Percentiles rank a stretch among this genome's conserved stretches.
These are phyloP conservation scores for Aureobasidium sp. DNA, from an alignment of 2,329 filamentous ascomycete genomes.

Conservation along the genomic window DNA sequence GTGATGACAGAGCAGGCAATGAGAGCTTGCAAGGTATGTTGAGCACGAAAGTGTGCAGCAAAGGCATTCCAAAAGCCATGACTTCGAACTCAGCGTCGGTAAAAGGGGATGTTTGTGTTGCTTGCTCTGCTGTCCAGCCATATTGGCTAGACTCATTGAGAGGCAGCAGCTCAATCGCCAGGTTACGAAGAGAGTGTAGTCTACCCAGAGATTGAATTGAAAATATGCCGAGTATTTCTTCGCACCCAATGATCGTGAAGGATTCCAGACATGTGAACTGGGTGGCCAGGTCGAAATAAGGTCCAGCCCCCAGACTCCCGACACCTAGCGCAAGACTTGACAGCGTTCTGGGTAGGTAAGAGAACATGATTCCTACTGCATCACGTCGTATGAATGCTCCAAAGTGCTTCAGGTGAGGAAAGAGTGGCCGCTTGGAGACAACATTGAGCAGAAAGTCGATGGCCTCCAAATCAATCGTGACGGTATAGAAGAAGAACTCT, in stretches of 20 bases:
- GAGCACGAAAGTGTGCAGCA: background rate
- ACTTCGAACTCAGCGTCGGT: background rate
- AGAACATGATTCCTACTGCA: background rate
- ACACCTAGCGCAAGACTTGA: background rate
- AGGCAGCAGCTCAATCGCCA: background rate
- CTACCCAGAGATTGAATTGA: background rate
- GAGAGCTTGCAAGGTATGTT: background rate
- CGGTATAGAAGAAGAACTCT: background rate
- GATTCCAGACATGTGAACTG: background rate
- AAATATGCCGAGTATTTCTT: background rate
- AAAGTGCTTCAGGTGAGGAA: background rate
- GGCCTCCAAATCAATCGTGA: background rate
- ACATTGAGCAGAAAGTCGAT: background rate
- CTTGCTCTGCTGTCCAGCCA: background rate
- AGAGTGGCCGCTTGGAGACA: background rate
- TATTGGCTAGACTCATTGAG: background rate
- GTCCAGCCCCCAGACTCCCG: background rate
- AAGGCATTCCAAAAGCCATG: background rate
- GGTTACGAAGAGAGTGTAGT: background rate
- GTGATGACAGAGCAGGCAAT: background rate
- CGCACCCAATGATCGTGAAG: background rate
- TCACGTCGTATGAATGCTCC: background rate
- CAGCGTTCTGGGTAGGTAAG: background rate
- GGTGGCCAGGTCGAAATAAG: background rate
- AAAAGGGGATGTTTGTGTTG: background rate